phyloP scores from a whole-genome alignment of 73 alveolate genomes.

The Paraurostyla sp. region DNA sequence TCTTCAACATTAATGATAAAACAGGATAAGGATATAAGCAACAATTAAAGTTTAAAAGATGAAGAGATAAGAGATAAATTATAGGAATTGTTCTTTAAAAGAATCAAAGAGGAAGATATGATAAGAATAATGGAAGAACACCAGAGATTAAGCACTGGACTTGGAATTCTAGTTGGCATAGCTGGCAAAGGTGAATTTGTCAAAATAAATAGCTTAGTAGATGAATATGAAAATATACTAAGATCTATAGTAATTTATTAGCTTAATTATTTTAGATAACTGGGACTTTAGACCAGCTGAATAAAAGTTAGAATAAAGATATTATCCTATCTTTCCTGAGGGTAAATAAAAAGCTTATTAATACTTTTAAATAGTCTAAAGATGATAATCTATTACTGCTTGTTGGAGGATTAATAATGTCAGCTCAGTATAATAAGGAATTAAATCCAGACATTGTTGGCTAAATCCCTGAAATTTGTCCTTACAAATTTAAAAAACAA shows the following conservation, averaged over 20 bases:
- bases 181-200: neutral
- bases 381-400: constrained; percentile 54
- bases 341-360: neutral
- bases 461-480: constrained; percentile 40
- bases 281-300: neutral
- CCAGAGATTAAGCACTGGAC: neutral
- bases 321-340: constrained; percentile 41
- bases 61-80: constrained; percentile 31
- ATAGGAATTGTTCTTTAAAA: constrained; percentile 28
- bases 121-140: constrained; percentile 40
- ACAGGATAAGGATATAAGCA: neutral
- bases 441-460: constrained; percentile 11
- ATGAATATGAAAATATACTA: neutral
- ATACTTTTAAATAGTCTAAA: constrained; percentile 34
- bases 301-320: constrained; percentile 16
- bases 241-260: neutral
- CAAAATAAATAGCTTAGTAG: neutral
- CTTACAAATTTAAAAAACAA: constrained; percentile 33
- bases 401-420: constrained; percentile 55
- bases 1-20: neutral
- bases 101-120: constrained; percentile 9
- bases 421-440: constrained; percentile 35
- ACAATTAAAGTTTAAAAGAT: constrained; percentile 7
- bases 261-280: neutral
- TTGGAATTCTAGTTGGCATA: constrained; percentile 36